Percentiles rank a stretch among this genome's conserved stretches.
Conservation (phyloP, 2,329 filamentous ascomycete species). For the Talaromyces sp. region DNA sequence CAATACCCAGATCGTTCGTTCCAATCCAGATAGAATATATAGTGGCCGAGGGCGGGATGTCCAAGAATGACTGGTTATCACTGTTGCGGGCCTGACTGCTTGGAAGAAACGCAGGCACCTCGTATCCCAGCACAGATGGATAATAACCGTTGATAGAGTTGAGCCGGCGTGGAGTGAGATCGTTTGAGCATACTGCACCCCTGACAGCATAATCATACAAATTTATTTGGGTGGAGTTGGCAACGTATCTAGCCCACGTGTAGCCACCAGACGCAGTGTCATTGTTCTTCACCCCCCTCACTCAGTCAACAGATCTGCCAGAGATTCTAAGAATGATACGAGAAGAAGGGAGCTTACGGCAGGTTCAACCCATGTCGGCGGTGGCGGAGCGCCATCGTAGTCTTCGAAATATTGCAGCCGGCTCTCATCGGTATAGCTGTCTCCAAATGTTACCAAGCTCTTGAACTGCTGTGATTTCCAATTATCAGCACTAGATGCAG, state of each 20-base stretch:
- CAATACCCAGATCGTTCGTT: constrained; percentile 68
- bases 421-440: constrained; percentile 71
- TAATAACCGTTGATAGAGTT: constrained; percentile 49
- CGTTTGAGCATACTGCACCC: constrained; percentile 68
- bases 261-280: constrained; percentile 60
- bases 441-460: constrained; percentile 65
- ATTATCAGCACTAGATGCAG: neutral
- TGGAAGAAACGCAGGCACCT: constrained; percentile 42
- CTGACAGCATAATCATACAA: constrained; percentile 65
- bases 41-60: constrained; percentile 51
- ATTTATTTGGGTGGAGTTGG: constrained; percentile 47
- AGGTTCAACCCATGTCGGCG: constrained; percentile 52
- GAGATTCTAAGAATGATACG: neutral
- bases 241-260: constrained; percentile 64
- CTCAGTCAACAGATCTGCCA: neutral
- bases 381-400: constrained; percentile 56
- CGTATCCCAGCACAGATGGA: constrained; percentile 59
- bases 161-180: constrained; percentile 55
- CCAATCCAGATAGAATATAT: constrained; percentile 76
- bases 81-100: constrained; percentile 17
- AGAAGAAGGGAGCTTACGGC: constrained; percentile 27
- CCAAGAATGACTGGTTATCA: constrained; percentile 25
- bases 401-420: constrained; percentile 58
- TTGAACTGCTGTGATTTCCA: constrained; percentile 47
- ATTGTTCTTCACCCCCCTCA: constrained; percentile 28